Percentiles rank a stretch among this genome's conserved stretches.
Conservation (phyloP, 2,329 filamentous ascomycete species). For the Apiospora marii region DNA sequence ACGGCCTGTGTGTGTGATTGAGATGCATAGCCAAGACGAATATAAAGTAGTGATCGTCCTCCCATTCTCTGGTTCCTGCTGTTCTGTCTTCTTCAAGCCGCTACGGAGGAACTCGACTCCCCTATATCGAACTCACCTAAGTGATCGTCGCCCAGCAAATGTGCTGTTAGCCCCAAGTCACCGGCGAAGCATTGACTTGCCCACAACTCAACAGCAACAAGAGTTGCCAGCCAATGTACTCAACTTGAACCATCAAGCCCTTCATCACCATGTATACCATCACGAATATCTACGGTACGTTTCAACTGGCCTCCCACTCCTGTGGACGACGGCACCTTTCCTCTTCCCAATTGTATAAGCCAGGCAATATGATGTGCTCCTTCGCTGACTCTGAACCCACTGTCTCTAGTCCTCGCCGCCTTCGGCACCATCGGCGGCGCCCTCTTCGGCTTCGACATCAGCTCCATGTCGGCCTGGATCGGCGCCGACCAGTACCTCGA, state of each 20-base stretch:
- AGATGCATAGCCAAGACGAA: slow-evolving; percentile 1
- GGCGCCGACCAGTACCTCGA: slow-evolving; percentile 56
- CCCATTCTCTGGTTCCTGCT: neutral
- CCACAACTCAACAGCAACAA: neutral
- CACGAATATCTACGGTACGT: slow-evolving; percentile 49
- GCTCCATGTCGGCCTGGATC: slow-evolving; percentile 54
- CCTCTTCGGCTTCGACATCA: slow-evolving; percentile 40
- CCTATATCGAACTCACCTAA: slow-evolving; percentile 2
- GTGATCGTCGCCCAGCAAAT: neutral
- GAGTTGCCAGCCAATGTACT: neutral
- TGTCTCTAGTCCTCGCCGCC: slow-evolving; percentile 44
- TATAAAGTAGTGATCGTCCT: slow-evolving; percentile 7
- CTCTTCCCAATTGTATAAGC: too few relatives aligned
- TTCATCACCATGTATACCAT: slow-evolving; percentile 43
- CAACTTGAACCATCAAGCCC: neutral
- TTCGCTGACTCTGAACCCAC: neutral
- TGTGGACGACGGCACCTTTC: too few relatives aligned
- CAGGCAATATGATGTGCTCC: neutral
- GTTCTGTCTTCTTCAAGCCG: neutral
- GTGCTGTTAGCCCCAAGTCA: neutral
- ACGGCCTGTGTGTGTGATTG: neutral
- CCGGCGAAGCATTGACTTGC: neutral
- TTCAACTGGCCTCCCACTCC: too few relatives aligned
- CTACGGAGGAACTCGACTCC: neutral
- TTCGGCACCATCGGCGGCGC: slow-evolving; percentile 52